phyloP scores from a whole-genome alignment of 257 asterid species.

The Gynochthodes officinalis region DNA sequence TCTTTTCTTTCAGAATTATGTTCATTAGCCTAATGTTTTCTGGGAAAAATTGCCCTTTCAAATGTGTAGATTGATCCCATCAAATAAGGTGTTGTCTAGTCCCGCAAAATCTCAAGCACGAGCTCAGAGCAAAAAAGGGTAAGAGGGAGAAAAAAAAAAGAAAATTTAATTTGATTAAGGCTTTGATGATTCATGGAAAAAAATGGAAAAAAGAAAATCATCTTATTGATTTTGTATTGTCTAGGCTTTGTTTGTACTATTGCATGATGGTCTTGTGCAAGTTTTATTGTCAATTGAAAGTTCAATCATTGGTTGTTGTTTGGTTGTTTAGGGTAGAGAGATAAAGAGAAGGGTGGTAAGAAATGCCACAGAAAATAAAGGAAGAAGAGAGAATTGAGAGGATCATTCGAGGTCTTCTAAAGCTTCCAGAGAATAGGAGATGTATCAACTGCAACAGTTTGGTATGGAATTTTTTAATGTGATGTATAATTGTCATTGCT shows the following conservation, averaged over 20 bases:
- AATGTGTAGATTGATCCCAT: constrained; percentile 6
- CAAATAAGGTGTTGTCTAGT: not conserved
- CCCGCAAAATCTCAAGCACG: not conserved
- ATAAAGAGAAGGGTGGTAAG: constrained; percentile 12
- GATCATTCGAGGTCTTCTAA: constrained; percentile 71
- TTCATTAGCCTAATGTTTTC: not conserved
- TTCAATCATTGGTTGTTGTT: not conserved
- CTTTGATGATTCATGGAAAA: not conserved
- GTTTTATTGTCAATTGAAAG: not conserved
- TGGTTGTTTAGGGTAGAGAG: constrained; percentile 11
- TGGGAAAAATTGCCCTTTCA: not conserved
- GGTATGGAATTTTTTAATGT: constrained; percentile 34
- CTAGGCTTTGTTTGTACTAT: not conserved
- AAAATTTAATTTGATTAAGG: not conserved
- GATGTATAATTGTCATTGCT: not conserved
- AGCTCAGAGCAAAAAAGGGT: not conserved
- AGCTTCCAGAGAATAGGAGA: constrained; percentile 67
- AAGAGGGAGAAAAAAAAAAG: not conserved
- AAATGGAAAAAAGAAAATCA: not conserved
- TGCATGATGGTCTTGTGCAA: not conserved
- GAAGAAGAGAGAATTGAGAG: constrained; percentile 65
- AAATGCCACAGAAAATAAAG: constrained; percentile 57
- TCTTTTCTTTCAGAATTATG: not conserved
- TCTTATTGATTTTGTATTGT: not conserved
- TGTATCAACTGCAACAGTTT: constrained; percentile 85